Percentiles rank a stretch among this genome's conserved stretches.
Evolutionary conservation across 2,329 filamentous ascomycete species (phyloP).

Genomic region (Fusarium protoensiforme): DNA sequence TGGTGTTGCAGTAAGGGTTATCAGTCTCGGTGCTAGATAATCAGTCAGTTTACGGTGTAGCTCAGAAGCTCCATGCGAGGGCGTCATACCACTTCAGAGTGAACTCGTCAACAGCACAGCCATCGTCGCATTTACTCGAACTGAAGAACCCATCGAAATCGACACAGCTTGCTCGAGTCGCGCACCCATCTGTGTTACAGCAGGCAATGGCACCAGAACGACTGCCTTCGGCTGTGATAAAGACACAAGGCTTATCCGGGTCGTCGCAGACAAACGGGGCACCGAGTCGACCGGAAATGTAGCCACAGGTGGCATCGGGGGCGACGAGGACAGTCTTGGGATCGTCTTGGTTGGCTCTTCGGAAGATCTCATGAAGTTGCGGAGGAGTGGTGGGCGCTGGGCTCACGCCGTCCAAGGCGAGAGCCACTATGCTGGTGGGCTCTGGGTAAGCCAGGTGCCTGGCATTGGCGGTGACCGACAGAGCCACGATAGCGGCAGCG

Average conservation of each 20-base stretch:
- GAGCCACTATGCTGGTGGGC: slow-evolving; percentile 49
- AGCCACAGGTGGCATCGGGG: slow-evolving; percentile 64
- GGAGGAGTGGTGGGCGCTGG: slow-evolving; percentile 57
- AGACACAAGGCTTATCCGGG: slow-evolving; percentile 50
- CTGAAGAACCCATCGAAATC: slow-evolving; percentile 50
- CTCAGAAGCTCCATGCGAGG: slow-evolving; percentile 27
- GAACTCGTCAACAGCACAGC: slow-evolving; percentile 53
- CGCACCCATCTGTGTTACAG: slow-evolving; percentile 50
- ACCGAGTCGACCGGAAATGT: slow-evolving; percentile 53
- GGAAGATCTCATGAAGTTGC: slow-evolving; percentile 46
- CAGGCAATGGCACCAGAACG: slow-evolving; percentile 55
- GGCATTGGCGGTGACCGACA: slow-evolving; percentile 50
- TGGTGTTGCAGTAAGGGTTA: slow-evolving; percentile 58
- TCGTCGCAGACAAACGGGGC: slow-evolving; percentile 54
- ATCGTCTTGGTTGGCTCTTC: slow-evolving; percentile 43
- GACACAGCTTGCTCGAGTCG: slow-evolving; percentile 51
- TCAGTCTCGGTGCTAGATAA: slow-evolving; percentile 48
- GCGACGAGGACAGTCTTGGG: slow-evolving; percentile 53
- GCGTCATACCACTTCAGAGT: slow-evolving; percentile 63
- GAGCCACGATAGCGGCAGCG: slow-evolving; percentile 34
- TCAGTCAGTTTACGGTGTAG: background rate
- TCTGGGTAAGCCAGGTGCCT: slow-evolving; percentile 41
- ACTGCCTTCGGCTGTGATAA: slow-evolving; percentile 48
- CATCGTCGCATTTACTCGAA: slow-evolving; percentile 52
- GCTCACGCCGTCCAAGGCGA: slow-evolving; percentile 48